Evolutionary conservation across 306 rosid genomes (phyloP).

Genomic region (Rosa multiflora): DNA sequence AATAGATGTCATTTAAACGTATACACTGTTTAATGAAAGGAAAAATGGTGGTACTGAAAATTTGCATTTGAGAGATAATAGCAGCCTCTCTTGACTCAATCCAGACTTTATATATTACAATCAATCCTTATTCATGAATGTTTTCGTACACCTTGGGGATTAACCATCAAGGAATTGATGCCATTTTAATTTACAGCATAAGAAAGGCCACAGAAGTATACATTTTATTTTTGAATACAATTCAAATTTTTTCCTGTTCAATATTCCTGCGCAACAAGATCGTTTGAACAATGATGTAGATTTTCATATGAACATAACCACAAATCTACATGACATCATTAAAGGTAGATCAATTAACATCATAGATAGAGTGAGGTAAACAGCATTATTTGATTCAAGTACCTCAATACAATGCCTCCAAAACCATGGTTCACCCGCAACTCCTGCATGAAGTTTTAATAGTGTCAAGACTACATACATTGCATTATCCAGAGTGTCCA

Average conservation of each 20-base stretch:
- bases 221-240: neutral
- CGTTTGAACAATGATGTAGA: neutral
- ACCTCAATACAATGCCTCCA: constrained; percentile 93
- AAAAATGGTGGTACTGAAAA: neutral
- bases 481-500: neutral
- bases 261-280: neutral
- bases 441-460: constrained; percentile 60
- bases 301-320: neutral
- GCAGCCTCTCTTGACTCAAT: constrained; percentile 1
- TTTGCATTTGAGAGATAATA: constrained; percentile 1
- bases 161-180: neutral
- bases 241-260: neutral
- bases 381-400: constrained; percentile 20
- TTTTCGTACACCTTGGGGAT: neutral
- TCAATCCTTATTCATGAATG: neutral
- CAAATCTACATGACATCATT: constrained; percentile 1
- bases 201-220: neutral
- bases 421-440: constrained; percentile 89
- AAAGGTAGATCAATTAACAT: constrained; percentile 2
- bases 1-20: neutral
- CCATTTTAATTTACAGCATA: neutral
- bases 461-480: constrained; percentile 25
- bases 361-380: constrained; percentile 10
- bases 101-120: constrained; percentile 13
- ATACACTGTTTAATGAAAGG: neutral